Evolutionary conservation across 2,329 filamentous ascomycete species (phyloP).

Genomic region (Alternaria postmessia): DNA sequence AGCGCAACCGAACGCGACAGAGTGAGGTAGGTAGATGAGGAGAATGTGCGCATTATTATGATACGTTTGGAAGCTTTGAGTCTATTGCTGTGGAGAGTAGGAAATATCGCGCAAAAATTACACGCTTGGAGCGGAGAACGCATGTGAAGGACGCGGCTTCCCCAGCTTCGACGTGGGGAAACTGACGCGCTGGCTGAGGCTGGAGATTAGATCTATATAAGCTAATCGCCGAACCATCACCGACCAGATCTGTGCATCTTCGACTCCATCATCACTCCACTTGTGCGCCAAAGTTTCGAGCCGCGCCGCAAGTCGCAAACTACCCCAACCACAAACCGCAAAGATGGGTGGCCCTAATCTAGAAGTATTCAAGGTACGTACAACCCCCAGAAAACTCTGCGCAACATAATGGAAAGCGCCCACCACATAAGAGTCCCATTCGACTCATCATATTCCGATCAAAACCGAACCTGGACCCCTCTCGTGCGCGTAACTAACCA

Average conservation of each 20-base stretch:
- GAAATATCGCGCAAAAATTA: neutral
- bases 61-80: neutral
- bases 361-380: conserved; percentile 87
- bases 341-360: conserved; percentile 85
- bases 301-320: conserved; percentile 1
- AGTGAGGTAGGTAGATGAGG: neutral
- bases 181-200: neutral
- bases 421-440: conserved; percentile 6
- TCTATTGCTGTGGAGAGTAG: neutral
- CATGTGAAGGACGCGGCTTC: conserved; percentile 10
- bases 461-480: neutral
- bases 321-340: conserved; percentile 16
- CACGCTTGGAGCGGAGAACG: neutral
- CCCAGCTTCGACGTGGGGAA: conserved; percentile 11
- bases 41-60: neutral
- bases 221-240: conserved; percentile 13
- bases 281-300: conserved; percentile 1
- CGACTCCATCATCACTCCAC: conserved; percentile 14
- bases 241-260: conserved; percentile 15
- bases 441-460: neutral
- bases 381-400: neutral
- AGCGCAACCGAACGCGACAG: neutral
- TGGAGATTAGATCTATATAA: conserved; percentile 13
- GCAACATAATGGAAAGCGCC: neutral
- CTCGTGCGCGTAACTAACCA: neutral